These are phyloP conservation scores for Corniculantispora saksenae DNA, from an alignment of 2,329 filamentous ascomycete genomes.

Conservation along the genomic window DNA sequence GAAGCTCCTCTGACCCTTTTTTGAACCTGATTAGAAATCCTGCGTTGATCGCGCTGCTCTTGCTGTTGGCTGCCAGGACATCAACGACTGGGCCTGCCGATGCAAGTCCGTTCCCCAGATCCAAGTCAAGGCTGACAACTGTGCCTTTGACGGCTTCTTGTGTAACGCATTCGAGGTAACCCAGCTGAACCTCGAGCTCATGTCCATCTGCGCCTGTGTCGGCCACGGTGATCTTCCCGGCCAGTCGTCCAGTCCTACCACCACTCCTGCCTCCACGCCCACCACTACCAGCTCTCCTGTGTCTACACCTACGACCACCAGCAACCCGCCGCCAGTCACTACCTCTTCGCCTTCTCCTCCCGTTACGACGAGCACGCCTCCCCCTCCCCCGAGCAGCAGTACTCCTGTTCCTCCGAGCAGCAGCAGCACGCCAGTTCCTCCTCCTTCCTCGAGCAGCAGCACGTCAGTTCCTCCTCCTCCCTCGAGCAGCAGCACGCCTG, in stretches of 20 bases:
- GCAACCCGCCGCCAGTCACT: neutral
- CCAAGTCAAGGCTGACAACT: neutral
- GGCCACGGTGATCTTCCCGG: neutral
- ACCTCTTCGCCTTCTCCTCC: neutral
- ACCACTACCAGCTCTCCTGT: neutral
- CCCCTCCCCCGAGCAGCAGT: neutral
- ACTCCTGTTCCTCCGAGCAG: too few species aligned
- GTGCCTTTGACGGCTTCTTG: neutral
- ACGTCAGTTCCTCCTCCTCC: neutral
- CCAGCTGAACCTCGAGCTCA: neutral
- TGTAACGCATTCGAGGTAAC: neutral
- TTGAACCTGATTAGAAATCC: neutral
- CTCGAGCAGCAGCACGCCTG: neutral
- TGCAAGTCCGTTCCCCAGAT: neutral
- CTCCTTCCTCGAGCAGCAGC: neutral
- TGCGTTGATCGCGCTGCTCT: slow-evolving; percentile 27
- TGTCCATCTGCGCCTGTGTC: neutral
- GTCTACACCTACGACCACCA: neutral
- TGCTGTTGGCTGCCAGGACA: neutral
- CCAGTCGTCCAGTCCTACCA: neutral
- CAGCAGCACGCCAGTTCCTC: too few species aligned
- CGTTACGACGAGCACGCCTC: neutral
- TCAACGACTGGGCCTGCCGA: neutral
- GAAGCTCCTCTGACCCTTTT: neutral
- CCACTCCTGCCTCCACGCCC: neutral